Evolutionary conservation across 768 basidiomycete species (phyloP), one percentile per base, ranked within the genome.

Genomic region (Rossbeevera mucosa): DNA sequence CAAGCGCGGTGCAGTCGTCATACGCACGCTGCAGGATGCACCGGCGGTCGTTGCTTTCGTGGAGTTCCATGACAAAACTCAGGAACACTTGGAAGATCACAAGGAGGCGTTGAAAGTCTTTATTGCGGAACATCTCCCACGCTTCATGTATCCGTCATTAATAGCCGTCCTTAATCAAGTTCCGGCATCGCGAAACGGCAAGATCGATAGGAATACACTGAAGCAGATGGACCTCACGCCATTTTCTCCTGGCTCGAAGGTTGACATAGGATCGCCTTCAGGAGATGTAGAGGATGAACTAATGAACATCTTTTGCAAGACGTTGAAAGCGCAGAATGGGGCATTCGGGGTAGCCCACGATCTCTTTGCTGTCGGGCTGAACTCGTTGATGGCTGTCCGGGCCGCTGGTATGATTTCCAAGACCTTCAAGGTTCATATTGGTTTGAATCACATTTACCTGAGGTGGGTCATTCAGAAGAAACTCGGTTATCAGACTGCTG

Each of bases 351-450:
- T 59, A 22, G 58, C 55, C 7, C 65, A 65, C n/a, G 65, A 67
- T 42, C 50, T 67, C 20, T 67, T 67, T 40, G 64, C 65, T 14
- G 52, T 67, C 14, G 65, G 66, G 24, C 36, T 67, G 58, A 67
- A 67, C 53, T 65, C 65, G 21, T 45, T 67, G 44, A 67, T 67
- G 66, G 66, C 65, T 9, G 66, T 67, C n/a, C 65, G 65, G 51
- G 65, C 64, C 1, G 65, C 65, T 44, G 66, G 65, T 30, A 9
- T 61, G 26, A 48, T 67, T 24, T 63, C 66, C 26, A 67, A 64
- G 58, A 67, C 63, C 5, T 67, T 67, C 44, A 54, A 25, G 22
- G 64, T 65, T 5, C 63, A 67, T 45, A 59, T 67, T 22, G 66
- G 65, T 22, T 51, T 67, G 43, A 67, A 67, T 25, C 60, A 67